Evolutionary conservation across 148 eudicot genomes (phyloP).

Genomic region (Tetragonia tetragonoides): DNA sequence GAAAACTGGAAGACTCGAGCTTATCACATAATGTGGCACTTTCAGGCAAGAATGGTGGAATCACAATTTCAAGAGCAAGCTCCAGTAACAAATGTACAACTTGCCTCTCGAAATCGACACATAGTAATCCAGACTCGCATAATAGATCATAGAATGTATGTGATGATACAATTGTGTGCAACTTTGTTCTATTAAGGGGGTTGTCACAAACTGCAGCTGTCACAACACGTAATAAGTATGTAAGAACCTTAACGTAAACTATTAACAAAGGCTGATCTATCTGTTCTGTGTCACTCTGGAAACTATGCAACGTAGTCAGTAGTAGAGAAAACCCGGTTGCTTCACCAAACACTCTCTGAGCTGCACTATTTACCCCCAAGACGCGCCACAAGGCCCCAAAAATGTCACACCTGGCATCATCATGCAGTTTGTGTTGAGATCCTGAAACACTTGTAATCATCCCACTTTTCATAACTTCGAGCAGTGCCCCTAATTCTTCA

Average conservation of each 20-base stretch:
- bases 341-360: constrained; percentile 96
- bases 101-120: constrained; percentile 88
- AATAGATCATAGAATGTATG: constrained; percentile 84
- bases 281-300: constrained; percentile 62
- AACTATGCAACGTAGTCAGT: constrained; percentile 77
- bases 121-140: constrained; percentile 78
- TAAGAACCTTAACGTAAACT: constrained; percentile 59
- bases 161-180: constrained; percentile 69
- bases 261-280: constrained; percentile 37
- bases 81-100: constrained; percentile 84
- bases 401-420: constrained; percentile 90
- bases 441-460: constrained; percentile 85
- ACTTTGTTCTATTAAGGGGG: constrained; percentile 67
- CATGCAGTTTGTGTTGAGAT: constrained; percentile 66
- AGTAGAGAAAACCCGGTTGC: constrained; percentile 95
- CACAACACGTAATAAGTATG: constrained; percentile 81
- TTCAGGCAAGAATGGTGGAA: constrained; percentile 79
- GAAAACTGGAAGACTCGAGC: constrained; percentile 53
- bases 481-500: constrained; percentile 81
- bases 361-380: constrained; percentile 68
- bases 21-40: constrained; percentile 32
- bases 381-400: constrained; percentile 96
- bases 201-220: constrained; percentile 81
- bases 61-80: constrained; percentile 87
- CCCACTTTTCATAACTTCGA: constrained; percentile 90